phyloP scores from a whole-genome alignment of 805 yeast genomes.

The Saccharomyces paradoxus region DNA sequence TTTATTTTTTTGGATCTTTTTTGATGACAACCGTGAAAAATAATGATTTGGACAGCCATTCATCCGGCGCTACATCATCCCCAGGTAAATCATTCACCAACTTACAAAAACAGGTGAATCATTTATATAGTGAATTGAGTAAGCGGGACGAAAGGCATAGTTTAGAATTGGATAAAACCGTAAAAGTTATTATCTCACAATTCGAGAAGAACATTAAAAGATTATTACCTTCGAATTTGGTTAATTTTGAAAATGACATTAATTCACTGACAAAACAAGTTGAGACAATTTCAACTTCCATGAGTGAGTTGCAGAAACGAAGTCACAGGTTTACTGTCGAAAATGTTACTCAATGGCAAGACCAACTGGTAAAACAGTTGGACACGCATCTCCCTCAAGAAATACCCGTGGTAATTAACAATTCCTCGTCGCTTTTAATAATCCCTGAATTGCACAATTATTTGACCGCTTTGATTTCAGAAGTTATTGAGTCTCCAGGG shows the following conservation, averaged over 20 bases:
- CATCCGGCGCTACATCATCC: neutral
- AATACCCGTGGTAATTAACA: constrained; percentile 26
- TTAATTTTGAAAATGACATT: constrained; percentile 18
- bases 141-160: constrained; percentile 18
- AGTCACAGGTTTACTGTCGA: constrained; percentile 8
- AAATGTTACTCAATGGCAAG: constrained; percentile 22
- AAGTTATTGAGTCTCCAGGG: constrained; percentile 4
- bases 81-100: neutral
- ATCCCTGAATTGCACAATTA: constrained; percentile 27
- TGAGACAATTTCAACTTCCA: constrained; percentile 9
- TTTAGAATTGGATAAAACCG: constrained; percentile 23
- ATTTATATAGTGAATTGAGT: constrained; percentile 22
- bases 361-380: constrained; percentile 13
- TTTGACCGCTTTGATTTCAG: constrained; percentile 14
- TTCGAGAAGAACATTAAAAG: constrained; percentile 28
- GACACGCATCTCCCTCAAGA: constrained; percentile 21
- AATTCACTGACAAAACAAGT: constrained; percentile 17
- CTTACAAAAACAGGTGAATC: constrained; percentile 25
- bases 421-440: constrained; percentile 18
- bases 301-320: constrained; percentile 7
- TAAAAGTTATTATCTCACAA: constrained; percentile 23
- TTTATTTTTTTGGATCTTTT: neutral
- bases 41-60: neutral
- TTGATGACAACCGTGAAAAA: neutral
- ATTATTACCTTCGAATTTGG: constrained; percentile 22